These are phyloP conservation scores for Adansonia gregorii DNA, from an alignment of 441 rosid genomes.

Conservation along the genomic window DNA sequence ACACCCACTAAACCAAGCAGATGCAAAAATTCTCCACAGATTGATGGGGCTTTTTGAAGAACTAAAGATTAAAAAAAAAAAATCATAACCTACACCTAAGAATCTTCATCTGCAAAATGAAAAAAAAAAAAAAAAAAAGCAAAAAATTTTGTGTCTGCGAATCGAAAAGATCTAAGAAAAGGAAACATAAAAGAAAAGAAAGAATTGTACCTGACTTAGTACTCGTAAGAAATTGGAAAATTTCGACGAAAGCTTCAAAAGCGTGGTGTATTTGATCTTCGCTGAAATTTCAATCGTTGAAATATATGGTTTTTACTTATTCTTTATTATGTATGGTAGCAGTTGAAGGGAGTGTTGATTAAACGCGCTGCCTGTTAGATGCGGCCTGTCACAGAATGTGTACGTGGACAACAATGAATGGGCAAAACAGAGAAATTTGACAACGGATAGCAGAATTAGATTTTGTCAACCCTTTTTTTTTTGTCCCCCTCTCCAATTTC, in stretches of 20 bases:
- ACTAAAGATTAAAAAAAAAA: not conserved
- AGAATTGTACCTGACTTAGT: conserved; percentile 36
- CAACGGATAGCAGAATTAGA: not conserved
- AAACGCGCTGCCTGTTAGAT: conserved; percentile 33
- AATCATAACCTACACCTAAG: not conserved
- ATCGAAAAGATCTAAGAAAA: not conserved
- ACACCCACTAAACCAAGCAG: not conserved
- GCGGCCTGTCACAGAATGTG: conserved; percentile 28
- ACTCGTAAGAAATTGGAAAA: conserved; percentile 25
- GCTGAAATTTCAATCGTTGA: conserved; percentile 23
- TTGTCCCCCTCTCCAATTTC: not conserved
- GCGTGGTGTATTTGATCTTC: conserved; percentile 15
- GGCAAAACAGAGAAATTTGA: not conserved
- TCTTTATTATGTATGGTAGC: not conserved
- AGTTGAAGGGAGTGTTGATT: conserved; percentile 16
- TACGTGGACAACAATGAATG: conserved; percentile 37
- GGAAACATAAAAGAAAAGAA: not conserved
- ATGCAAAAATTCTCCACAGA: not conserved
- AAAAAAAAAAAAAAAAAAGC: not conserved
- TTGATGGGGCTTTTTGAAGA: not conserved
- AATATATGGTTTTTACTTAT: not conserved
- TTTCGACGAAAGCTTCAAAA: conserved; percentile 26
- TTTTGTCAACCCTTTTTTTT: not conserved
- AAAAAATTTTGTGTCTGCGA: not conserved
- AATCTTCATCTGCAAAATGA: not conserved